Base-by-base conservation (phyloP, 768 basidiomycete genomes). In the Xerocomus spinulosus region DNA sequence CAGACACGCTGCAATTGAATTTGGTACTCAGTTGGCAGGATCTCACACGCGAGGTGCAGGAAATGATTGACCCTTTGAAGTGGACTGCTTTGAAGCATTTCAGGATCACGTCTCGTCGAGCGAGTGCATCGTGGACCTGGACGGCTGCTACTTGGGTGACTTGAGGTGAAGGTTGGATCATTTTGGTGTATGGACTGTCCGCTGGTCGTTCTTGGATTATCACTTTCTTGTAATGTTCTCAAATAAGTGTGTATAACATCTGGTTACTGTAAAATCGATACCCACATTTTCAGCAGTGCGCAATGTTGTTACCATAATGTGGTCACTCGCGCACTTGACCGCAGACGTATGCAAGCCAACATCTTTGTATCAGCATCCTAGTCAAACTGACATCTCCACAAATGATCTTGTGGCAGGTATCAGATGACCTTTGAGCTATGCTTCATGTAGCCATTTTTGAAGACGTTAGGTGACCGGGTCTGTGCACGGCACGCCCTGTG, bases 51-150 rank as follows among this genome's bases (percentile, higher is more conserved):
- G 57, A 61, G 37, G 61, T 54, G 41, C 51, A 57, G 29, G 50
- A 54, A 32, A 52, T 60, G 45, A 60, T 61, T 10, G 47, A 52
- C 20, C 52, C 54, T 10, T 63, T 43, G 8, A 56, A 53, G 25
- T 63, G 58, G 57, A 26, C 36, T 3, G 14, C 38, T 40, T 35
- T 54, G 20, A 54, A 13, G 24, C 33, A 47, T 45, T 61, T 60
- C 25, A 52, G 12, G 32, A 51, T 60, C 38, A 37, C 50, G 12
- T 26, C 50, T 33, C 45, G 49, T 39, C 51, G 40, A 33, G 12
- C 49, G 17, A 47, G 48, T 20, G 50, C 26, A 3, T 32, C 46
- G 12, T 62, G 48, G 56, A 43, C 50, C 5, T 61, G 59, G 59
- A 33, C 44, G 17, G 29, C 38, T 26, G 3, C 33, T 60, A 4